phyloP scores from a whole-genome alignment of 345 rosid genomes.

The Syzygium grande region DNA sequence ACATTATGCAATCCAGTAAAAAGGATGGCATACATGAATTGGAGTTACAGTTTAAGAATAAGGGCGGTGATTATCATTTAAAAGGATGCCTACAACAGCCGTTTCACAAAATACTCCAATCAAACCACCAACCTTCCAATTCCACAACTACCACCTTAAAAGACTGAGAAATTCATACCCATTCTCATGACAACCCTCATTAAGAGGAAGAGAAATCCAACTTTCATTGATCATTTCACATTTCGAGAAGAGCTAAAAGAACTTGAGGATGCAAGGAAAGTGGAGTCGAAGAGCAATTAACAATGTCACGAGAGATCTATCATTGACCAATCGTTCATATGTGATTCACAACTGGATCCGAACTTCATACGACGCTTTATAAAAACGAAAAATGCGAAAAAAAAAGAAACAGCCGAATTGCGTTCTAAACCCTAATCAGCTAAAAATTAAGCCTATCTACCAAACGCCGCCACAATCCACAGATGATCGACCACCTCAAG shows the following conservation, averaged over 20 bases:
- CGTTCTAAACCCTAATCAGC: neutral
- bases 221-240: neutral
- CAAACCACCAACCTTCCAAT: neutral
- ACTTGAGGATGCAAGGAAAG: neutral
- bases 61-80: neutral
- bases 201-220: neutral
- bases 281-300: neutral
- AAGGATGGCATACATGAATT: neutral
- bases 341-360: neutral
- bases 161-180: neutral
- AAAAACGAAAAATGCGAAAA: neutral
- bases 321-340: neutral
- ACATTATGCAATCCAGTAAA: neutral
- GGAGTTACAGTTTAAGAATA: neutral
- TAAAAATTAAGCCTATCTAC: neutral
- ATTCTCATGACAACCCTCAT: neutral
- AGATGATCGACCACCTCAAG: slow-evolving; percentile 10
- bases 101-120: no score
- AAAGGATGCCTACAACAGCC: neutral
- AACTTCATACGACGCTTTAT: neutral
- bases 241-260: neutral
- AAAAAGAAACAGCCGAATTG: neutral
- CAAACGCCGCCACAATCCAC: neutral
- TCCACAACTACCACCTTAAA: neutral
- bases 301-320: neutral